Evolutionary conservation across 495 filamentous ascomycete genomes (phyloP), one percentile per base, ranked within the genome.

Genomic region (Symbiotaphrina buchneri): DNA sequence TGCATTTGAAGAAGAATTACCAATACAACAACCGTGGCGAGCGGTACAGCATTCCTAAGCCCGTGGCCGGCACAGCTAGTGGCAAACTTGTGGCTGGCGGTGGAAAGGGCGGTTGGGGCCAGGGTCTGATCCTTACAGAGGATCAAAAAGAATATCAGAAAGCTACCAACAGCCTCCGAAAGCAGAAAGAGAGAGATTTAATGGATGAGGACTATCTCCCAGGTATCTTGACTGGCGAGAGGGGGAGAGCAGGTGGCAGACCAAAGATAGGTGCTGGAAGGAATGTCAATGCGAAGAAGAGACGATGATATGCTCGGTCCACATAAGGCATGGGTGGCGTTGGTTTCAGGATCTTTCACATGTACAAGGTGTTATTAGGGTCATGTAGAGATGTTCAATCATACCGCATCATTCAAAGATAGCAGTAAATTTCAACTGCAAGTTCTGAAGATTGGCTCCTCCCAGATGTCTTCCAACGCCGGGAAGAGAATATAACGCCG

Each of bases 191-290:
- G 46, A 70, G 61, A 36, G 81, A 93, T 56, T 49, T 93, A 34
- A 82, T 97, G 85, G 85, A 94, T 47, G 72, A 82, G 40, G 87
- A 95, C 51, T 90, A 85, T 45, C 52, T 94, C 35, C 87, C 90
- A 0, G 58, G 67, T 15, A 87, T 97, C 28, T 41, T 95, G 48
- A 83, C 70, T 6, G 87, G 87, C 0, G 69, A 87, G 39, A 65
- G 67, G 18, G 61, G 61, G 30, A 56, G 54, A 36, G 51, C 49
- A 0, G 67, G 66, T 2, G 71, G 71, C 0, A 77, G 63, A 52
- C 64, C 74, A 29, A 74, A 66, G 51, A 67, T 94, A 6, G 87
- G 87, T 3, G 80, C 82, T 21, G 87, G 90, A 14, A 68, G 68
- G 40, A 80, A 75, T 46, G 64, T 94, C 30, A 94, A 94, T 53